Conservation (phyloP, 352 stramenopile species). For the Pythium chondricola region DNA sequence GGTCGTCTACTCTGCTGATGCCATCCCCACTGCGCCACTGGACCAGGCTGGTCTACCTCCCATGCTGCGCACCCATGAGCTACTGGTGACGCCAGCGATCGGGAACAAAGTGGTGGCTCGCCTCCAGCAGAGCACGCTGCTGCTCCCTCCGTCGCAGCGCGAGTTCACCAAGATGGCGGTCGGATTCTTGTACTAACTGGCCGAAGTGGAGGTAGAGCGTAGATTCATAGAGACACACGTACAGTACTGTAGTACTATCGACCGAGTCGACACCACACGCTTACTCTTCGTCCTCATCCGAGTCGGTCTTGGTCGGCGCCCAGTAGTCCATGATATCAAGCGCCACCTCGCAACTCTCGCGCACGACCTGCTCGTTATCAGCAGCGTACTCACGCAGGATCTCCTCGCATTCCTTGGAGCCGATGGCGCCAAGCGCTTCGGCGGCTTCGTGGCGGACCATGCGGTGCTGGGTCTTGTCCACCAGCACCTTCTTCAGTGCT, state of each 20-base stretch:
- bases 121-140: slow-evolving; percentile 33
- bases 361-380: slow-evolving; percentile 84
- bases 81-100: slow-evolving; percentile 29
- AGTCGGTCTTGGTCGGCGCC: slow-evolving; percentile 38
- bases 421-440: slow-evolving; percentile 95
- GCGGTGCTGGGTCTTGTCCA: slow-evolving; percentile 88
- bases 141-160: slow-evolving; percentile 43
- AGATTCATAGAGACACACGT: background rate
- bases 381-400: slow-evolving; percentile 78
- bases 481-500: slow-evolving; percentile 87
- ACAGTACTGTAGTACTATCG: too few species aligned
- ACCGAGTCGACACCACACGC: too few species aligned
- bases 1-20: slow-evolving; percentile 36
- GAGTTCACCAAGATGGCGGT: slow-evolving; percentile 51
- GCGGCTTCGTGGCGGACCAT: slow-evolving; percentile 98
- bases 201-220: slow-evolving; percentile 16
- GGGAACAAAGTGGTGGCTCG: slow-evolving; percentile 26
- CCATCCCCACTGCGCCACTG: background rate
- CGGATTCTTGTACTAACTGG: slow-evolving; percentile 56
- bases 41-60: slow-evolving; percentile 1
- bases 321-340: slow-evolving; percentile 98
- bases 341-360: slow-evolving; percentile 94
- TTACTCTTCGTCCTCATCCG: background rate
- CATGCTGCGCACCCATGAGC: slow-evolving; percentile 23
- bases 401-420: slow-evolving; percentile 86